A percentile compares a stretch with the other conserved stretches of the same genome.
phyloP scores from a whole-genome alignment of 2,329 filamentous ascomycete species.

The Golovinomyces cichoracearum region DNA sequence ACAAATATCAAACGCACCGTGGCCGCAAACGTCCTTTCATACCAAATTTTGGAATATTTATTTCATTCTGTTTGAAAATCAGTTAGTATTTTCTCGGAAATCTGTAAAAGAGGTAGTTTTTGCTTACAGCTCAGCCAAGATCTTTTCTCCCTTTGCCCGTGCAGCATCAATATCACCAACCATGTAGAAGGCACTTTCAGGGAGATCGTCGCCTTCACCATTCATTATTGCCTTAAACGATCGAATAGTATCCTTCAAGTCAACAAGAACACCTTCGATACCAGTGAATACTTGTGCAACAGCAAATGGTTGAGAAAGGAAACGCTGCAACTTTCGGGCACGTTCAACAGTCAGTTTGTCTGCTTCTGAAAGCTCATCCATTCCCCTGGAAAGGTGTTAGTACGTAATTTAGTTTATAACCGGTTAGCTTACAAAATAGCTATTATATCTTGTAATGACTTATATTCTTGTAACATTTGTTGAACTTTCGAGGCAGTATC shows the following conservation, averaged over 20 bases:
- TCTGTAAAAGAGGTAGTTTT: too few species aligned
- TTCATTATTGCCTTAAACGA: conserved; percentile 73
- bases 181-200: conserved; percentile 39
- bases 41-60: too few species aligned
- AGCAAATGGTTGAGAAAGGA: conserved; percentile 98
- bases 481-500: conserved; percentile 79
- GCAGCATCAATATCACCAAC: conserved; percentile 84
- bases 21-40: too few species aligned
- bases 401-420: neutral
- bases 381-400: conserved; percentile 27
- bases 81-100: too few species aligned
- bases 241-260: conserved; percentile 92
- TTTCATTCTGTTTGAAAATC: too few species aligned
- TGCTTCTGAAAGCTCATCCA: conserved; percentile 97
- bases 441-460: conserved; percentile 99
- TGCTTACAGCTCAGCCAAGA: conserved; percentile 56
- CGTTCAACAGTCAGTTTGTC: conserved; percentile 99
- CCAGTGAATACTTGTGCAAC: conserved; percentile 58
- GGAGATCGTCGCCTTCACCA: conserved; percentile 87
- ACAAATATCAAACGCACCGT: too few species aligned
- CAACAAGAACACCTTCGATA: conserved; percentile 72
- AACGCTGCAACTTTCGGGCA: conserved; percentile 99
- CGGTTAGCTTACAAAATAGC: conserved; percentile 46
- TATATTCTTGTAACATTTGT: conserved; percentile 99
- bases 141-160: conserved; percentile 96